A percentile compares a stretch with the other conserved stretches of the same genome.
phyloP scores from a whole-genome alignment of 371 early-diverging fungal species.

The Mortierella polycephala region DNA sequence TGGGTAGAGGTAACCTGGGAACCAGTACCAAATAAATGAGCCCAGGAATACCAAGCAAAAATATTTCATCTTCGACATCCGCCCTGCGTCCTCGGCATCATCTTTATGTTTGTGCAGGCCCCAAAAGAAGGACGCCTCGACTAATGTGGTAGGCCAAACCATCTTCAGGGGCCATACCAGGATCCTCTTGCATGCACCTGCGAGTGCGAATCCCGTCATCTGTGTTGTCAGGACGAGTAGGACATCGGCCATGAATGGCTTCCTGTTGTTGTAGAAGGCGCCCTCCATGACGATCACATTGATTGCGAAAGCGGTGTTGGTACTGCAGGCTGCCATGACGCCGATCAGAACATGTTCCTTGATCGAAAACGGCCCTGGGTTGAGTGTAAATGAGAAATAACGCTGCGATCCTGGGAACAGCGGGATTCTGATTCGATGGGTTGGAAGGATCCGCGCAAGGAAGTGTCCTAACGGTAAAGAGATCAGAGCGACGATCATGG shows the following conservation, averaged over 20 bases:
- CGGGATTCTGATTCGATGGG: constrained; percentile 31
- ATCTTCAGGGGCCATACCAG: constrained; percentile 80
- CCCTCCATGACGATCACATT: constrained; percentile 74
- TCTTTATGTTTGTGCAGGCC: constrained; percentile 59
- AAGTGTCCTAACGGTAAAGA: constrained; percentile 70
- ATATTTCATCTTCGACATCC: background rate
- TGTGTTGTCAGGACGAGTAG: constrained; percentile 72
- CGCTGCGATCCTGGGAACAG: no score
- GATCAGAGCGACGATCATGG: constrained; percentile 64
- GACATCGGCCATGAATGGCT: constrained; percentile 66
- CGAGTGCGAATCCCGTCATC: constrained; percentile 81
- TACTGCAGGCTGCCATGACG: constrained; percentile 61
- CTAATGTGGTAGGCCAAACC: constrained; percentile 84
- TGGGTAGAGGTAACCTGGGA: background rate
- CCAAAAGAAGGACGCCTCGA: constrained; percentile 74
- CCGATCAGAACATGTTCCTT: constrained; percentile 87
- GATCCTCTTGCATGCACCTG: constrained; percentile 76
- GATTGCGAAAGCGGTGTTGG: constrained; percentile 71
- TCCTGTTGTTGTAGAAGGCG: constrained; percentile 65
- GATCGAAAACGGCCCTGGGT: constrained; percentile 86
- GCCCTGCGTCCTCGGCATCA: background rate
- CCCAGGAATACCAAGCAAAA: background rate
- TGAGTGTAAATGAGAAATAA: constrained; percentile 60
- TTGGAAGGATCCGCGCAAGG: constrained; percentile 66
- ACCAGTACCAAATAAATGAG: background rate